Conservation (phyloP, 192 early-diverging fungal species). For the Coemansia sp. region DNA sequence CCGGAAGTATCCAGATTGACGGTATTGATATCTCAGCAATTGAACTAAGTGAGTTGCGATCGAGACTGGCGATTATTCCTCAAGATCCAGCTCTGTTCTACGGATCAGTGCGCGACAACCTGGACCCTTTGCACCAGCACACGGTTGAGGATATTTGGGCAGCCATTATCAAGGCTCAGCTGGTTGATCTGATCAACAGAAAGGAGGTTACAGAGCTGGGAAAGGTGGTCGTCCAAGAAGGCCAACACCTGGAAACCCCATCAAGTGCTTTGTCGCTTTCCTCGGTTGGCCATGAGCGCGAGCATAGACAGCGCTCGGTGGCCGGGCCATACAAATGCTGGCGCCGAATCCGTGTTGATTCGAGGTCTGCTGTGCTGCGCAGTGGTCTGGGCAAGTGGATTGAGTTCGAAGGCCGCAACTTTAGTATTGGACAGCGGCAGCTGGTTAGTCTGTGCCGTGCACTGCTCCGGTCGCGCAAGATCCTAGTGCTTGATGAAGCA, state of each 20-base stretch:
- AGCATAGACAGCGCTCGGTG: neutral
- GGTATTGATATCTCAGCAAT: constrained; percentile 57
- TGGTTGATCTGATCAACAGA: constrained; percentile 8
- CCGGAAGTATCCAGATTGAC: constrained; percentile 56
- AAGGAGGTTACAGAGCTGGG: constrained; percentile 3
- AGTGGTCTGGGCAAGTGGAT: constrained; percentile 26
- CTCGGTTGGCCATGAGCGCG: constrained; percentile 9
- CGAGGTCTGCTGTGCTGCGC: neutral
- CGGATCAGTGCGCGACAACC: constrained; percentile 66
- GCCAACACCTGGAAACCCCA: constrained; percentile 33
- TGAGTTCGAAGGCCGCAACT: constrained; percentile 44
- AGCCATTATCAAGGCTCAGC: constrained; percentile 51
- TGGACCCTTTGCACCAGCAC: constrained; percentile 62
- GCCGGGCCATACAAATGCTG: constrained; percentile 5
- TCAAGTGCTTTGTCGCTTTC: constrained; percentile 18
- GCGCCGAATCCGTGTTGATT: constrained; percentile 13
- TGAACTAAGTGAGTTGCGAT: constrained; percentile 54
- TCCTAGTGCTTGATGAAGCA: constrained; percentile 79
- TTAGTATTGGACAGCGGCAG: constrained; percentile 72
- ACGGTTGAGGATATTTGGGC: constrained; percentile 66
- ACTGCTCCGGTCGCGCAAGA: constrained; percentile 59
- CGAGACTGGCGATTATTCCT: constrained; percentile 60
- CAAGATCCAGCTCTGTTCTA: constrained; percentile 69
- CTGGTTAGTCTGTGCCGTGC: constrained; percentile 58
- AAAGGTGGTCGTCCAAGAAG: neutral